Base-by-base conservation (phyloP, 129 eudicot genomes). In the Centaurea solstitialis region DNA sequence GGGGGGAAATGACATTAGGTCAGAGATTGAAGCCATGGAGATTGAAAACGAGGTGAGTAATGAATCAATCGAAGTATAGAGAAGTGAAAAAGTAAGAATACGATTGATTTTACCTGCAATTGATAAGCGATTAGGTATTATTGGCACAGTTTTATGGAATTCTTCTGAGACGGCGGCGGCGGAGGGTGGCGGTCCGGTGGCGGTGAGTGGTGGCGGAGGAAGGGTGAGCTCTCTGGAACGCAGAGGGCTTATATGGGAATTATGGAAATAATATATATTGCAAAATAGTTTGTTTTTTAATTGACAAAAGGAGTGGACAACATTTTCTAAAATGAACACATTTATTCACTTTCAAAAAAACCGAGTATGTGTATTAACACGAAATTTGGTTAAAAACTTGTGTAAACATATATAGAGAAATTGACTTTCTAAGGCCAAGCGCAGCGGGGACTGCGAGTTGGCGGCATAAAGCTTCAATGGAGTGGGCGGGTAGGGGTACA, bases 61-160 rank as follows among this genome's bases (percentile, higher is more conserved):
- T n/a, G 33, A 20, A 41, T 33, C 30, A 41, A 45, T 78, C 10
- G n/a, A 18, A 22, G n/a, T 2, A 68, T 23, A 18, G 33, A 68
- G 66, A 78, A 41, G 68, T 43, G 6, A 17, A 68, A 68, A 45
- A 28, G 30, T 28, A 20, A 28, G 41, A 30, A 79, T 50, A 69
- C 28, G 57, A 4, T 50, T 26, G 30, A 26, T 26, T 26, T 0
- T 70, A 79, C 82, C 82, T 47, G 82, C 82, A 69, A 79, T 68
- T 69, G 76, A 50, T 69, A 18, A n/a, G n/a, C n/a, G n/a, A n/a
- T n/a, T n/a, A n/a, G n/a, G n/a, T n/a, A n/a, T n/a, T 47, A 75
- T 45, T 69, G 76, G 0, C 13, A 15, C 22, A 26, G 23, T n/a
- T 43, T 45, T 9, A 41, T 28, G 53, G 53, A 18, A 20, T 20